Evolutionary conservation across 2,329 filamentous ascomycete species (phyloP).

Genomic region (Colletotrichum australisinense): DNA sequence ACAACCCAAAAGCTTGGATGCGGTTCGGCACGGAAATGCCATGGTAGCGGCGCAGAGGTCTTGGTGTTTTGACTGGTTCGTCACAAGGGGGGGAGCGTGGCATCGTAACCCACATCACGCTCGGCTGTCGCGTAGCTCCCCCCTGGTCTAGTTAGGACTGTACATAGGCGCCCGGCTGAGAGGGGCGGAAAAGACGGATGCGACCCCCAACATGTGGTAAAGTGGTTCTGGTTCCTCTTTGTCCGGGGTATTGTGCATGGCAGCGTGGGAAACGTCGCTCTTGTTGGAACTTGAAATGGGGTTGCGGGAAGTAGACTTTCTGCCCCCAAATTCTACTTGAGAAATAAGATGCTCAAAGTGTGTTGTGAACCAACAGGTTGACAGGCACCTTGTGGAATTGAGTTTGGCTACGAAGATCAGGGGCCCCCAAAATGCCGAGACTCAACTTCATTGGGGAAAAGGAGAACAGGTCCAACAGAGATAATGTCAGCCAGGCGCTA

Average conservation of each 20-base stretch:
- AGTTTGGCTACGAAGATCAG: not conserved
- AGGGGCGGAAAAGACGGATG: not conserved
- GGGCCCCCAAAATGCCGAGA: constrained; percentile 17
- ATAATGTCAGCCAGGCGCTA: not conserved
- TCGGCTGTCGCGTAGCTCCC: not conserved
- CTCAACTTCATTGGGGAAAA: not conserved
- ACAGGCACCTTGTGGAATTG: not conserved
- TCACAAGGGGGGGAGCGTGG: not conserved
- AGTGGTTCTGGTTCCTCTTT: not conserved
- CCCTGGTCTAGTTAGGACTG: not conserved
- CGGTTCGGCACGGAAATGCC: constrained; percentile 9
- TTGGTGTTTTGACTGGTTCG: constrained; percentile 23
- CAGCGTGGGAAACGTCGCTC: not conserved
- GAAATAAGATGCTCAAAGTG: not conserved
- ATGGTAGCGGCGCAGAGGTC: constrained; percentile 1
- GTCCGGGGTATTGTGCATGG: not conserved
- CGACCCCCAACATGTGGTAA: not conserved
- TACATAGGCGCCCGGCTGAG: constrained; percentile 1
- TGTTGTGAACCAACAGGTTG: not conserved
- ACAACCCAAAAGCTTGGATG: not conserved
- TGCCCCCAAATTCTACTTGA: too few species aligned
- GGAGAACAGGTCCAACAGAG: not conserved
- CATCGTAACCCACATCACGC: constrained; percentile 5
- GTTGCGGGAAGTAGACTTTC: not conserved
- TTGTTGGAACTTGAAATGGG: not conserved